Conservation (phyloP, 1,139 yeast species). For the Pichia sp. region DNA sequence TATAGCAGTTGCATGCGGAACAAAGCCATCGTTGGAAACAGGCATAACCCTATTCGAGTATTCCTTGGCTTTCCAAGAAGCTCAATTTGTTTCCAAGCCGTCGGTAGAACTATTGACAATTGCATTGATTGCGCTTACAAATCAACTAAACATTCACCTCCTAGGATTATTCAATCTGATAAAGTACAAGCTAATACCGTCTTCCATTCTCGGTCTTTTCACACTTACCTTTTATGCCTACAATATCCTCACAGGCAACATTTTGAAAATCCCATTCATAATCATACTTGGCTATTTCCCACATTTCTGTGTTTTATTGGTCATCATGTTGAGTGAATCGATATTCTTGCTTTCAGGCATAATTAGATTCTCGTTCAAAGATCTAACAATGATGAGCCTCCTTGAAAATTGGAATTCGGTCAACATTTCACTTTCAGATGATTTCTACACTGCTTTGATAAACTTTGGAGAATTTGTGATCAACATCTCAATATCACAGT, state of each 20-base stretch:
- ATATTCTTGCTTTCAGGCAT: constrained; percentile 54
- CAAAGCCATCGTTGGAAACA: constrained; percentile 57
- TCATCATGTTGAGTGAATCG: constrained; percentile 45
- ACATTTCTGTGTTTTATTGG: constrained; percentile 48
- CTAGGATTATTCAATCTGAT: constrained; percentile 51
- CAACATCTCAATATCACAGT: constrained; percentile 61
- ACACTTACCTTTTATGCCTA: constrained; percentile 38
- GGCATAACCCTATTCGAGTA: constrained; percentile 72
- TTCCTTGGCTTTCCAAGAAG: constrained; percentile 70
- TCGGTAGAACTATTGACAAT: constrained; percentile 51
- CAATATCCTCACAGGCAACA: constrained; percentile 33
- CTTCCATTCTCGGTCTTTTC: constrained; percentile 49
- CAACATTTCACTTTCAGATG: constrained; percentile 46
- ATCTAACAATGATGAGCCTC: constrained; percentile 47
- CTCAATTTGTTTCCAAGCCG: constrained; percentile 36
- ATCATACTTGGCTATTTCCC: constrained; percentile 57
- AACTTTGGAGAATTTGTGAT: constrained; percentile 60
- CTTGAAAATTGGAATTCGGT: constrained; percentile 39
- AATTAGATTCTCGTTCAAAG: constrained; percentile 53
- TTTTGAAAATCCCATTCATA: constrained; percentile 49
- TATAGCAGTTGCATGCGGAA: constrained; percentile 55
- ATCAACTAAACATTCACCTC: constrained; percentile 55
- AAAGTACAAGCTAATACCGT: constrained; percentile 57
- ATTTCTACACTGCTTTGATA: constrained; percentile 58
- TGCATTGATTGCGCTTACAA: constrained; percentile 47